Evolutionary conservation across 768 basidiomycete species (phyloP).

Genomic region (Collybiopsis luxurians): DNA sequence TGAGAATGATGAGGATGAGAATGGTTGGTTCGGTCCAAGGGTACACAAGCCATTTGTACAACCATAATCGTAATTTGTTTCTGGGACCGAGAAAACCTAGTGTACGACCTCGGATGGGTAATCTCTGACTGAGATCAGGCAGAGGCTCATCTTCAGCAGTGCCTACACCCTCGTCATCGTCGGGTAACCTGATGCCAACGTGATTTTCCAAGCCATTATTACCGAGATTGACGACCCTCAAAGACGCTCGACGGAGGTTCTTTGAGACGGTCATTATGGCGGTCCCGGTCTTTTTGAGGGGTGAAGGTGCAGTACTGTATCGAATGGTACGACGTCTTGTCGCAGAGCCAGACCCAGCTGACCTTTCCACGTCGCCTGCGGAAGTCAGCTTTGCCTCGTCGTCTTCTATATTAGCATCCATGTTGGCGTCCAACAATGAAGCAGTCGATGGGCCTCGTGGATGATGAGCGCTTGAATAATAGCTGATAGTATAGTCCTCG

Average conservation of each 20-base stretch:
- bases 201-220: slow-evolving; percentile 60
- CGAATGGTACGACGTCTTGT: slow-evolving; percentile 42
- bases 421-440: slow-evolving; percentile 39
- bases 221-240: slow-evolving; percentile 81
- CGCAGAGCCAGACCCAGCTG: slow-evolving; percentile 35
- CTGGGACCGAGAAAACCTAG: slow-evolving; percentile 73
- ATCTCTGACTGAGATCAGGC: slow-evolving; percentile 40
- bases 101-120: slow-evolving; percentile 73
- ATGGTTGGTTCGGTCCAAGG: slow-evolving; percentile 85
- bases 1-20: slow-evolving; percentile 77
- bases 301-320: slow-evolving; percentile 54
- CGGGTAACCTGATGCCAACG: slow-evolving; percentile 41
- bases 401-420: slow-evolving; percentile 50
- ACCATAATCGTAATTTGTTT: slow-evolving; percentile 56
- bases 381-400: slow-evolving; percentile 58
- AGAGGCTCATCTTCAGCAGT: slow-evolving; percentile 32
- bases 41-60: slow-evolving; percentile 69
- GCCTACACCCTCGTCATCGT: slow-evolving; percentile 34
- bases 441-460: slow-evolving; percentile 49
- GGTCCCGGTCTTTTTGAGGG: slow-evolving; percentile 58
- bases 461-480: slow-evolving; percentile 42
- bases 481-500: slow-evolving; percentile 16
- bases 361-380: slow-evolving; percentile 47
- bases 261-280: slow-evolving; percentile 57
- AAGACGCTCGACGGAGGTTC: slow-evolving; percentile 59